Evolutionary conservation across 1,284 basidiomycete genomes (phyloP), one percentile per base, ranked within the genome.

Genomic region (Anthracocystis setariae): DNA sequence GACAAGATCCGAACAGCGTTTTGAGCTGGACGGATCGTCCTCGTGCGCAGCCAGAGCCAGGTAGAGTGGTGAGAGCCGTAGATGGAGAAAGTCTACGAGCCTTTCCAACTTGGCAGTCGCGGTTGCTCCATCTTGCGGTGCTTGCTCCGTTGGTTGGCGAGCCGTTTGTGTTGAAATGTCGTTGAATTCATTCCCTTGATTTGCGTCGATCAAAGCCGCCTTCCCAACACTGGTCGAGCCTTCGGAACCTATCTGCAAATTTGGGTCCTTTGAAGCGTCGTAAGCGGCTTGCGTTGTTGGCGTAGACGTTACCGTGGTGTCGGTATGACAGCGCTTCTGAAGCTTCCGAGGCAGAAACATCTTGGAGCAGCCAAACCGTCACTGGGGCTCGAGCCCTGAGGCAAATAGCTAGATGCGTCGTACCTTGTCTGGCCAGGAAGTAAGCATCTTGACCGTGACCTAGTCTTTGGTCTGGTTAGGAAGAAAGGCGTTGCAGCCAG

Each of bases 281-380:
- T n/a, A n/a, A n/a, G n/a, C n/a, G n/a, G n/a, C n/a, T 9, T 44
- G 21, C 4, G 17, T 33, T 35, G 33, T 15, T 25, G 32, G 21
- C 17, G 18, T 18, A 23, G 53, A 8, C 37, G 23, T 47, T 12
- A 32, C 39, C 27, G 45, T 23, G 0, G 40, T 21, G 12, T 20
- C 40, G 18, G 45, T 9, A 21, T 57, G 58, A 12, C 24, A 20
- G 5, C 53, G 57, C 23, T 53, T 61, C 37, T 67, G 57, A 45
- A 67, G 53, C 46, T 67, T 67, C 18, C 64, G 57, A 15, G 64
- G 64, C 42, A 67, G 23, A 24, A 67, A 67, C 64, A 67, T 67
- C 5, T 12, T 29, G 29, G 7, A 29, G 29, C 29, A 29, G 7
- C 7, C n/a, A n/a, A n/a, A n/a, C n/a, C n/a, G n/a, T n/a, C 29